A percentile compares a stretch with the other conserved stretches of the same genome.
phyloP scores from a whole-genome alignment of 768 basidiomycete genomes.

The Trametes gibbosa region DNA sequence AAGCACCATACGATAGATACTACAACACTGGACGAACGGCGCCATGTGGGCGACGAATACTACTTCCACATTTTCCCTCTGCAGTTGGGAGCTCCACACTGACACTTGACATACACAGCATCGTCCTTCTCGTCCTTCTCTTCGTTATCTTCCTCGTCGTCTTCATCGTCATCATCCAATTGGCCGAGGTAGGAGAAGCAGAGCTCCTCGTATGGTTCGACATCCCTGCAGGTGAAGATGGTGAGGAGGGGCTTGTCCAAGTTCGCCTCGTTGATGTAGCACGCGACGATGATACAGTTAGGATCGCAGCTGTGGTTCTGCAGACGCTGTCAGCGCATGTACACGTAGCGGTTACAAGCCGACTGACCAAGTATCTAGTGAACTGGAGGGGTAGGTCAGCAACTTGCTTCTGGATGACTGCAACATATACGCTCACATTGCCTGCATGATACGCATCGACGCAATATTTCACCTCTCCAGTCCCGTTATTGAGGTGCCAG shows the following conservation, averaged over 20 bases:
- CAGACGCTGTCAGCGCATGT: background rate
- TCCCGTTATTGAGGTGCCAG: conserved; percentile 50
- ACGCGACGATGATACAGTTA: conserved; percentile 69
- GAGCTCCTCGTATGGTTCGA: conserved; percentile 66
- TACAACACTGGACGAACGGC: too few species aligned
- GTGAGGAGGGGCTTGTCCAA: conserved; percentile 65
- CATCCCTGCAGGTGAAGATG: conserved; percentile 64
- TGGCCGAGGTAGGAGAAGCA: conserved; percentile 72
- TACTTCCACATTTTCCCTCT: conserved; percentile 39
- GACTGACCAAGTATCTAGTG: conserved; percentile 79
- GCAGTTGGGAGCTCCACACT: conserved; percentile 53
- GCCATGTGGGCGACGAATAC: too few species aligned
- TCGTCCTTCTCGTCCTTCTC: background rate
- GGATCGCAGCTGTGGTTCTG: conserved; percentile 94
- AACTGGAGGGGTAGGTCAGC: conserved; percentile 49
- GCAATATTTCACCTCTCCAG: conserved; percentile 44
- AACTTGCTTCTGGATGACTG: background rate
- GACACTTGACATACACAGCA: conserved; percentile 46
- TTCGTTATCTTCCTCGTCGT: too few species aligned
- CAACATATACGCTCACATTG: conserved; percentile 57
- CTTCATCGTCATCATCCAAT: background rate
- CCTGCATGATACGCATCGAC: conserved; percentile 90
- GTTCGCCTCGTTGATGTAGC: conserved; percentile 77
- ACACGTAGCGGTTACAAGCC: background rate
- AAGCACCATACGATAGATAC: conserved; percentile 2